Percentiles rank a stretch among this genome's conserved stretches.
Evolutionary conservation across 495 filamentous ascomycete genomes (phyloP).

Genomic region (Collariella sp.): DNA sequence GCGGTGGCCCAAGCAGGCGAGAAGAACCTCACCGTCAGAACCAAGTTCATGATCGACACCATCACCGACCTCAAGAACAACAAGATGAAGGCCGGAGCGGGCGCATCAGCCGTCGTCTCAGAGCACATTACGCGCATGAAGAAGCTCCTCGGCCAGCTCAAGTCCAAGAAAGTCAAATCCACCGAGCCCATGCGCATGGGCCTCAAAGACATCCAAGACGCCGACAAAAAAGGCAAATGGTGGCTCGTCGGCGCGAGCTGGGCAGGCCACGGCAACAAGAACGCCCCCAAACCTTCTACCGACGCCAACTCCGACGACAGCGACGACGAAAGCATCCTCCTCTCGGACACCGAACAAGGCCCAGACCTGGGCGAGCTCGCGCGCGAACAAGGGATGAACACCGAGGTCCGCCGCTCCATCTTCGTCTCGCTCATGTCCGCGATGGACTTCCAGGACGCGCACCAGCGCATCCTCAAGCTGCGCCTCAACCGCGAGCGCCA

Average conservation of each 20-base stretch:
- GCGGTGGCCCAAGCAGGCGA: constrained; percentile 58
- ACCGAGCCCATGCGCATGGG: constrained; percentile 76
- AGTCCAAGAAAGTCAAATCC: constrained; percentile 55
- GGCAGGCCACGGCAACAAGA: constrained; percentile 39
- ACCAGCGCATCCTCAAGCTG: constrained; percentile 67
- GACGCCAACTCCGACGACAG: constrained; percentile 38
- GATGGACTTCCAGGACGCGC: constrained; percentile 74
- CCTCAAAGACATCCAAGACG: constrained; percentile 69
- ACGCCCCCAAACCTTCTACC: constrained; percentile 9
- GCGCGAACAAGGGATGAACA: constrained; percentile 85
- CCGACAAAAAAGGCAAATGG: constrained; percentile 89
- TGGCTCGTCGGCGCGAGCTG: constrained; percentile 95
- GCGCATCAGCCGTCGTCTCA: constrained; percentile 52
- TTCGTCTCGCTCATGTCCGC: constrained; percentile 89
- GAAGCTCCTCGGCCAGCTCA: constrained; percentile 68
- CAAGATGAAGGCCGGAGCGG: constrained; percentile 63
- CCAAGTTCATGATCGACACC: constrained; percentile 96
- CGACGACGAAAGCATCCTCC: constrained; percentile 22
- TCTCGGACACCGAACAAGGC: constrained; percentile 44
- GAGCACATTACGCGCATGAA: constrained; percentile 81
- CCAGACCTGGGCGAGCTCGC: constrained; percentile 66
- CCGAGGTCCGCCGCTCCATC: constrained; percentile 82
- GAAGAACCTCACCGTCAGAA: constrained; percentile 70
- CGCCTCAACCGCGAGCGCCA: constrained; percentile 78
- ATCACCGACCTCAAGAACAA: constrained; percentile 95